These are phyloP conservation scores for Alternaria solani DNA, from an alignment of 2,329 filamentous ascomycete genomes.

Conservation along the genomic window DNA sequence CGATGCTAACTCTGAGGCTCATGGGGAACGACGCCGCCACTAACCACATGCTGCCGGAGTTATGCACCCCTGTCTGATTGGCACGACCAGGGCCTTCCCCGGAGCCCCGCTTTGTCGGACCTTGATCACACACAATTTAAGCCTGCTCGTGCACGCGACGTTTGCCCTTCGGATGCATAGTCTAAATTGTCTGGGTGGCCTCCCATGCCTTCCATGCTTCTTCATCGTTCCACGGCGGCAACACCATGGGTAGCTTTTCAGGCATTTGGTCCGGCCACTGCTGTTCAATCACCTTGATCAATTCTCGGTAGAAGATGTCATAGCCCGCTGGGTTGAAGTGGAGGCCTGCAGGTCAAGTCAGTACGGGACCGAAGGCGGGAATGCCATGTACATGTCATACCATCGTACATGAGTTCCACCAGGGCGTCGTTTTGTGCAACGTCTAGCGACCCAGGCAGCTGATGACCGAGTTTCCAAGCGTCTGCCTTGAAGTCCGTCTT, in stretches of 20 bases:
- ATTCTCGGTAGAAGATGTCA: slow-evolving; percentile 61
- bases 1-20: slow-evolving; percentile 14
- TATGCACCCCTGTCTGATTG: slow-evolving; percentile 17
- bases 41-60: slow-evolving; percentile 19
- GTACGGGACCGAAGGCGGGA: background rate
- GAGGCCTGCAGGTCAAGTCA: slow-evolving; percentile 54
- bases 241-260: slow-evolving; percentile 60
- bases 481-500: slow-evolving; percentile 60
- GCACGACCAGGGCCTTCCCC: slow-evolving; percentile 3
- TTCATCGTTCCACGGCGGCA: slow-evolving; percentile 62
- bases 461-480: slow-evolving; percentile 53
- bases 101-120: slow-evolving; percentile 5
- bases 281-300: slow-evolving; percentile 60
- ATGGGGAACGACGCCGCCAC: slow-evolving; percentile 13
- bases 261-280: slow-evolving; percentile 65
- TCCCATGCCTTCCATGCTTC: slow-evolving; percentile 44
- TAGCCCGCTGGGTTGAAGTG: slow-evolving; percentile 68
- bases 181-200: slow-evolving; percentile 5
- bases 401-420: slow-evolving; percentile 63
- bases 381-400: slow-evolving; percentile 47
- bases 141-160: background rate
- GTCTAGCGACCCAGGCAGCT: slow-evolving; percentile 65
- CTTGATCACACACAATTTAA: background rate
- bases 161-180: background rate
- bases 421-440: slow-evolving; percentile 65